A percentile compares a stretch with the other conserved stretches of the same genome.
Evolutionary conservation across 805 yeast genomes (phyloP).

Genomic region (Candida methanosorbosa): DNA sequence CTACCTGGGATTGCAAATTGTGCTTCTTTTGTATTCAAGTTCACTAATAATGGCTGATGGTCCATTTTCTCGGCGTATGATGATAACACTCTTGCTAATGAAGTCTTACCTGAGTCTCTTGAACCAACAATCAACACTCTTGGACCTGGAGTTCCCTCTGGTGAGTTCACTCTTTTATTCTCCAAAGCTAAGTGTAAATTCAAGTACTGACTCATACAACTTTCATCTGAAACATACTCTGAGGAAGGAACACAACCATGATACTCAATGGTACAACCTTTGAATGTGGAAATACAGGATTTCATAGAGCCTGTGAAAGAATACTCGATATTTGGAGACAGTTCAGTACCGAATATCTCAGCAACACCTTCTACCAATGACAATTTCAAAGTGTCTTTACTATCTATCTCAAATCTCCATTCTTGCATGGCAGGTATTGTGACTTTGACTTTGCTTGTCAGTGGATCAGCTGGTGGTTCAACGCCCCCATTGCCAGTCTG

Average conservation of each 20-base stretch:
- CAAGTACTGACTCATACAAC: conserved; percentile 52
- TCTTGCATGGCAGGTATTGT: conserved; percentile 35
- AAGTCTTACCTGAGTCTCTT: conserved; percentile 68
- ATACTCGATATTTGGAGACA: conserved; percentile 62
- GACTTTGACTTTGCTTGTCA: conserved; percentile 2
- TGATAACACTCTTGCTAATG: conserved; percentile 57
- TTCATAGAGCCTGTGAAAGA: conserved; percentile 43
- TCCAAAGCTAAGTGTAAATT: conserved; percentile 75
- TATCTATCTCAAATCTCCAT: conserved; percentile 69
- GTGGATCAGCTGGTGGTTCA: neutral
- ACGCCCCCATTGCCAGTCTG: neutral
- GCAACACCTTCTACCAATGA: conserved; percentile 61
- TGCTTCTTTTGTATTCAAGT: conserved; percentile 61
- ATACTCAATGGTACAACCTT: conserved; percentile 57
- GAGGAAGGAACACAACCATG: conserved; percentile 32
- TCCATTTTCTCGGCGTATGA: conserved; percentile 74
- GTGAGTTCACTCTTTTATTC: conserved; percentile 29
- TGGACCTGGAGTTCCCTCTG: conserved; percentile 24
- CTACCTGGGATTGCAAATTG: conserved; percentile 65
- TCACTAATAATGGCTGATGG: conserved; percentile 61
- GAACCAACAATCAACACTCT: conserved; percentile 70
- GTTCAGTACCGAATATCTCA: conserved; percentile 90
- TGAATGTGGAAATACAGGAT: conserved; percentile 48
- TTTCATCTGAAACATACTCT: conserved; percentile 66
- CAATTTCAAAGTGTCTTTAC: conserved; percentile 36